Percentiles rank a stretch among this genome's conserved stretches.
Evolutionary conservation across 1,139 yeast genomes (phyloP).

Genomic region (Lodderomyces theae): DNA sequence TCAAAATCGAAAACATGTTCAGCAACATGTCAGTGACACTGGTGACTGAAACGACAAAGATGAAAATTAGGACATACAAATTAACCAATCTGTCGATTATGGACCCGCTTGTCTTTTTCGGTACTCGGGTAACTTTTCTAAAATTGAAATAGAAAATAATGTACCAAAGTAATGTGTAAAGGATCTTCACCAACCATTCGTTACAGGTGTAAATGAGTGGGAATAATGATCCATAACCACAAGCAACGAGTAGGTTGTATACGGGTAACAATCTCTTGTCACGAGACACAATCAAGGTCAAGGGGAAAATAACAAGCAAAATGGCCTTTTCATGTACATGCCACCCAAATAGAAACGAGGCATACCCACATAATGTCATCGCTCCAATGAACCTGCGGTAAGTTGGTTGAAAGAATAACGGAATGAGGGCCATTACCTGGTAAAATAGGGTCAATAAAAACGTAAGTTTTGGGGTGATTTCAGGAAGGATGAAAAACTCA

Average conservation of each 20-base stretch:
- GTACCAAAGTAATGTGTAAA: slow-evolving; percentile 86
- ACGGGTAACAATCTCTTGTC: slow-evolving; percentile 73
- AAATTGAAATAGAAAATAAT: slow-evolving; percentile 72
- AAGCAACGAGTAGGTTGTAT: slow-evolving; percentile 61
- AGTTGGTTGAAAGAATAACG: slow-evolving; percentile 71
- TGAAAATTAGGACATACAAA: slow-evolving; percentile 64
- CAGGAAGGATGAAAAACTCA: slow-evolving; percentile 74
- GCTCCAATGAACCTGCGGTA: slow-evolving; percentile 79
- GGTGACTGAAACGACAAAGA: slow-evolving; percentile 58
- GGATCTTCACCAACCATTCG: slow-evolving; percentile 72
- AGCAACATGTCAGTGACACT: slow-evolving; percentile 59
- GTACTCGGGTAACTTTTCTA: slow-evolving; percentile 59
- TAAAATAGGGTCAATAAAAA: slow-evolving; percentile 77
- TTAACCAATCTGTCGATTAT: slow-evolving; percentile 70
- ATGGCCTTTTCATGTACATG: slow-evolving; percentile 98
- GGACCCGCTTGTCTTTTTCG: slow-evolving; percentile 48
- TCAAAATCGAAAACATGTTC: slow-evolving; percentile 45
- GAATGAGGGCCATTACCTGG: slow-evolving; percentile 74
- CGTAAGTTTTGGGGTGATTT: slow-evolving; percentile 73
- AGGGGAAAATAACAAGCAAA: slow-evolving; percentile 83
- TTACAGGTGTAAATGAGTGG: slow-evolving; percentile 82
- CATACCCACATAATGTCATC: slow-evolving; percentile 83
- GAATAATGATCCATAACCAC: slow-evolving; percentile 86
- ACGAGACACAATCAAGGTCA: slow-evolving; percentile 68
- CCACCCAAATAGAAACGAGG: slow-evolving; percentile 95